Conservation (phyloP, 306 rosid genomes). For the Aeschynomene evenia region DNA sequence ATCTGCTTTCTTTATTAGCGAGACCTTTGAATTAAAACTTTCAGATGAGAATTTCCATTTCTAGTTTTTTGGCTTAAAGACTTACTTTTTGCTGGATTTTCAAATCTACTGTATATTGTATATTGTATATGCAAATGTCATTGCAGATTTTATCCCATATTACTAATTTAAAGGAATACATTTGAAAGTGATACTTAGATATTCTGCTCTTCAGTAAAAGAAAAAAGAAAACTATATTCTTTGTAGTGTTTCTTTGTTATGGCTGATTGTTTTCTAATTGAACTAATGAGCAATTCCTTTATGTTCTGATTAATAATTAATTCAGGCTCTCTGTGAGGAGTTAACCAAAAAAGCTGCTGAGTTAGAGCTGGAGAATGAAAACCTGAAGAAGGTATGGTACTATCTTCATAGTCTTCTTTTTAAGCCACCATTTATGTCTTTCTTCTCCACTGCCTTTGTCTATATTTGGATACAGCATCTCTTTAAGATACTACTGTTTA, state of each 20-base stretch:
- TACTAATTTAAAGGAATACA: neutral
- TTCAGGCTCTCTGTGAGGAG: conserved; percentile 90
- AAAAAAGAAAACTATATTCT: neutral
- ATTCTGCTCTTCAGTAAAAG: neutral
- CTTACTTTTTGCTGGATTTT: neutral
- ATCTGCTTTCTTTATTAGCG: neutral
- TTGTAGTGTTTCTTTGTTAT: conserved; percentile 11
- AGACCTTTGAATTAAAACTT: neutral
- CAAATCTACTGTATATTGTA: neutral
- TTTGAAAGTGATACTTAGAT: neutral
- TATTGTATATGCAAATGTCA: neutral
- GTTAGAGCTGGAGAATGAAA: conserved; percentile 71
- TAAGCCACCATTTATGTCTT: conserved; percentile 17
- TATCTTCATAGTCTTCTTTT: conserved; percentile 22
- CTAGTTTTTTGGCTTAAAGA: neutral
- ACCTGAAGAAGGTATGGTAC: conserved; percentile 63
- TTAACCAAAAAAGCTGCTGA: conserved; percentile 75
- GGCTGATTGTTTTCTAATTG: conserved; percentile 19
- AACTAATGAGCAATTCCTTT: conserved; percentile 16
- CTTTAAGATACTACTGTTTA: conserved; percentile 19
- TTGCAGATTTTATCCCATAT: neutral
- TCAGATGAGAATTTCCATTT: neutral
- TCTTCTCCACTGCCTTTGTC: conserved; percentile 8
- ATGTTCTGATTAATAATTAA: neutral
- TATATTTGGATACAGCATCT: conserved; percentile 12